Base-by-base conservation (phyloP, 352 stramenopile species). In the Phytophthora fragariaefolia region DNA sequence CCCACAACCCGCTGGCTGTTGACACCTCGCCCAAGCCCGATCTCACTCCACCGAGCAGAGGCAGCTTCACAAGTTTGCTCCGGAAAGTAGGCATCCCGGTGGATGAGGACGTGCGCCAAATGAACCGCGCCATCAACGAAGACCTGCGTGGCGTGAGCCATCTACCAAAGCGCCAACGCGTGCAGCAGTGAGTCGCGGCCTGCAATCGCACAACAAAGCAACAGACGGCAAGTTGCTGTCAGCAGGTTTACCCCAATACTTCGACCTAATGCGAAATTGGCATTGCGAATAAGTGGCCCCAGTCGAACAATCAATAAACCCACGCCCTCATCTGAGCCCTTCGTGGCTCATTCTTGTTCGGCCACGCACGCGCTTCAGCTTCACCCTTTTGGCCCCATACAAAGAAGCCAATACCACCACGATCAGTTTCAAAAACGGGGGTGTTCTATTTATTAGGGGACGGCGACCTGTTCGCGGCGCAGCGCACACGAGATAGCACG, bases 1-100 rank as follows among this genome's bases (percentile, higher is more conserved):
- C 4, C 34, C 27, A 30, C 9, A 65, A 66, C 10, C 47, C 42
- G 22, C 46, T 69, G 26, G 49, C 34, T 45, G 28, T 73, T 30
- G 48, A 58, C 8, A 58, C 22, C 28, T 60, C 53, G 6, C 50
- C 45, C 17, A 65, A 67, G 17, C 77, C 76, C 1, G 47, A 82
- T 60, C 69, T 89, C 13, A 79, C 73, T 6, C 71, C 74, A 46
- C 23, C 75, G 51, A 73, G 65, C 20, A 71, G 67, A 71, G 80
- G 78, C 18, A 78, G 71, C 48, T 87, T 89, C 54, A 67, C 68
- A 2, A 79, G 57, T 4, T 43, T 89, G 43, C 74, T 89, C 42
- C 74, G 73, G 3, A 76, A 62, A 62, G 74, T 78, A 57, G 80
- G 80, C 23, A 76, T 89, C 10, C 45, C 76, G 27, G 73, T 82